phyloP scores from a whole-genome alignment of 2,329 filamentous ascomycete genomes.

The Sclerotinia subarctica region DNA sequence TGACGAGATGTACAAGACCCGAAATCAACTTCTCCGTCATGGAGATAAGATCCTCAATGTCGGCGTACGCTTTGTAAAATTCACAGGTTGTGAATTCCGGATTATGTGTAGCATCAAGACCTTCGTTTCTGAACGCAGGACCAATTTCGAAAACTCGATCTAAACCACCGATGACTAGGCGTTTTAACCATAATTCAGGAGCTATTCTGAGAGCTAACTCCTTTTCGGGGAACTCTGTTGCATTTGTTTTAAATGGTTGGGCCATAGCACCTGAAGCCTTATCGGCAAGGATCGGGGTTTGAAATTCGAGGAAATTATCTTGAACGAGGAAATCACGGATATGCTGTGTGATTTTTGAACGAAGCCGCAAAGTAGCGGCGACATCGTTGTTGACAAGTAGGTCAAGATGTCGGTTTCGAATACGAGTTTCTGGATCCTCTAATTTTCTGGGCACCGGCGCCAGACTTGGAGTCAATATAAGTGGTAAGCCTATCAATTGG shows the following conservation, averaged over 20 bases:
- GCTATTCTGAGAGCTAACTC: slow-evolving; percentile 80
- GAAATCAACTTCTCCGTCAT: slow-evolving; percentile 71
- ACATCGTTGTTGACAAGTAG: slow-evolving; percentile 71
- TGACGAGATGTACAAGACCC: slow-evolving; percentile 54
- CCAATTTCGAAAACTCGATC: slow-evolving; percentile 92
- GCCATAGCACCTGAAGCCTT: slow-evolving; percentile 85
- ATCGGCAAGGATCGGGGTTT: slow-evolving; percentile 81
- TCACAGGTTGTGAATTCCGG: slow-evolving; percentile 98
- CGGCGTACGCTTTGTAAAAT: slow-evolving; percentile 86
- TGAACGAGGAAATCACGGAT: slow-evolving; percentile 72
- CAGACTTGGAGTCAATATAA: slow-evolving; percentile 72
- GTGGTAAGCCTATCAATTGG: slow-evolving; percentile 63
- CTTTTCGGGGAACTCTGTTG: slow-evolving; percentile 71
- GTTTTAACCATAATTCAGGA: slow-evolving; percentile 92
- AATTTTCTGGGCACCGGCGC: slow-evolving; percentile 73
- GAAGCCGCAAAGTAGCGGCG: slow-evolving; percentile 67
- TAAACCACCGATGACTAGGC: slow-evolving; percentile 83
- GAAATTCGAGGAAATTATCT: slow-evolving; percentile 77
- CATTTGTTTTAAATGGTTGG: slow-evolving; percentile 76
- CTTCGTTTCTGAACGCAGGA: slow-evolving; percentile 88
- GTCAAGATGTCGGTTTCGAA: slow-evolving; percentile 79
- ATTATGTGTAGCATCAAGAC: slow-evolving; percentile 87
- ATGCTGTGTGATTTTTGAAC: slow-evolving; percentile 69
- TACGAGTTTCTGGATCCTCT: slow-evolving; percentile 66
- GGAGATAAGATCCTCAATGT: slow-evolving; percentile 68